Evolutionary conservation across 371 early-diverging fungal genomes (phyloP).

Genomic region (Mucor ambiguus): DNA sequence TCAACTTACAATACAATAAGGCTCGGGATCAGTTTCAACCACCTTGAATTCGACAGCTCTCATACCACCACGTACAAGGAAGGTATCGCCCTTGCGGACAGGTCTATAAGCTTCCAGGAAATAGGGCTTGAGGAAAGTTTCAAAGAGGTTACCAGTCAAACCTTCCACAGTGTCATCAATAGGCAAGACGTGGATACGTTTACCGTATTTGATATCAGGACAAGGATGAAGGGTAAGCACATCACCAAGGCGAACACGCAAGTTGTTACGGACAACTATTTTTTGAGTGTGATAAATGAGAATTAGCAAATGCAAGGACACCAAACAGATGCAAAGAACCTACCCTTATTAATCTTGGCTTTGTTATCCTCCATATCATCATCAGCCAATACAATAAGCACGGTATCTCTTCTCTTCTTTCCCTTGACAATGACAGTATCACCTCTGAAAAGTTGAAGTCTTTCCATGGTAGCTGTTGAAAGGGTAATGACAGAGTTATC

Average conservation of each 20-base stretch:
- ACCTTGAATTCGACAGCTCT: constrained; percentile 99
- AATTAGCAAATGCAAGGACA: neutral
- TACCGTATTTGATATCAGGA: constrained; percentile 96
- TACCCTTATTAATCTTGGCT: constrained; percentile 94
- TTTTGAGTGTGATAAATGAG: too few relatives aligned
- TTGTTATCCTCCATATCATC: constrained; percentile 92
- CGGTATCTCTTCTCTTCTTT: constrained; percentile 97
- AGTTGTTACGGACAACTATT: constrained; percentile 95
- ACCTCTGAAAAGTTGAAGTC: constrained; percentile 90
- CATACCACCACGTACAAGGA: constrained; percentile 97
- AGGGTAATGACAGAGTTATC: constrained; percentile 95
- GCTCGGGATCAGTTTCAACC: constrained; percentile 93
- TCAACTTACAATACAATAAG: constrained; percentile 92
- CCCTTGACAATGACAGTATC: constrained; percentile 98
- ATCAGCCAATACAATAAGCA: constrained; percentile 93
- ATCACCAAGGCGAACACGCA: constrained; percentile 98
- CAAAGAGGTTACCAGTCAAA: constrained; percentile 96
- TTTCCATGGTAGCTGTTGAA: constrained; percentile 93
- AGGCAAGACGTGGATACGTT: constrained; percentile 95
- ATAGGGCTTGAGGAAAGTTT: constrained; percentile 97
- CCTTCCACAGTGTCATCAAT: constrained; percentile 99
- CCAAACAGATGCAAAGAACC: neutral
- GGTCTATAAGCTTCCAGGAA: constrained; percentile 97
- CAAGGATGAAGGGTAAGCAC: constrained; percentile 96
- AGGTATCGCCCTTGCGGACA: constrained; percentile 93